Evolutionary conservation across 257 asterid species (phyloP), one percentile per base, ranked within the genome.

Genomic region (Solanum ossicruentum): DNA sequence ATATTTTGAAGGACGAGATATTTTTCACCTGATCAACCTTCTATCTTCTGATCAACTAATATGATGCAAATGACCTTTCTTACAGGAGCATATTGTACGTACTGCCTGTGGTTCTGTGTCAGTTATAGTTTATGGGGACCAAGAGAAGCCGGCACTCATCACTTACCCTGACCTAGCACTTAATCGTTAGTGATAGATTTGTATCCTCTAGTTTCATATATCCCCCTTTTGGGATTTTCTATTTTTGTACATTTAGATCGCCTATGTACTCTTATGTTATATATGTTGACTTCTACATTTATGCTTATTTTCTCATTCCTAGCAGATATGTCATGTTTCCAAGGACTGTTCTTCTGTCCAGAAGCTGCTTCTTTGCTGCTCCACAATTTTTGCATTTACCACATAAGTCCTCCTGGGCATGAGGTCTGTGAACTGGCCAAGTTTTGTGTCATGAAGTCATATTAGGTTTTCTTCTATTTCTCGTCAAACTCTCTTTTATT

Each of bases 161-260:
- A 94, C 99, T 87, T 96, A 96, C 87, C 98, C 99, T 56, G 99
- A 96, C 93, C 84, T 96, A 87, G 98, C 98, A 89, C 88, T 96
- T 89, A 96, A 96, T 84, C 94, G 98, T 96, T 91, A 92, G 99
- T 92, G 65, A 85, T 85, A 81, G 56, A 63, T 63, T 85, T 84
- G 32, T 80, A 23, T 65, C 43, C 63, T 60, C 70, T 54, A 67
- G 20, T 85, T 80, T 56, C 81, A 26, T 18, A 65, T 51, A 85
- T 85, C 57, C 21, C n/a, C 70, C 43, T 10, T 65, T 41, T 41
- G 39, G 49, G 60, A 47, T 83, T 47, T 41, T 7, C 82, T 79
- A 43, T 32, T 41, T n/a, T n/a, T 84, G 55, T 84, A 73, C 81
- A 47, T 28, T 12, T 7, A 7, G 21, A 39, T 47, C 12, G 57